phyloP scores from a whole-genome alignment of 2,329 filamentous ascomycete genomes.

The Claviceps maximensis region DNA sequence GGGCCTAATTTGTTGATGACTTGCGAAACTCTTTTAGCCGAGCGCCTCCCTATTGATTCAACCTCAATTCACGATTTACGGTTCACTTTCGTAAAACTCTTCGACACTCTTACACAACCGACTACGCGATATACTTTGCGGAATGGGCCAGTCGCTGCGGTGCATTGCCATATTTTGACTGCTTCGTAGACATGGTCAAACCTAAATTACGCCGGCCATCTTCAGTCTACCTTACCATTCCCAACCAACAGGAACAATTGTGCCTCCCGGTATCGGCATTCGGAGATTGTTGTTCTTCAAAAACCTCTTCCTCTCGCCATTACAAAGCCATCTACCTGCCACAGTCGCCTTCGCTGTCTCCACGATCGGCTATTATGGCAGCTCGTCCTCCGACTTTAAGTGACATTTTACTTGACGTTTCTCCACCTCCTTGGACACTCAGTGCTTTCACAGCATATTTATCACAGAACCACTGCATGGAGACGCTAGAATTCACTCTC shows the following conservation, averaged over 20 bases:
- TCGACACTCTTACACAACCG: neutral
- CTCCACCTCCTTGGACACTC: conserved; percentile 79
- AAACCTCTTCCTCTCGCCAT: conserved; percentile 30
- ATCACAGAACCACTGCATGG: conserved; percentile 91
- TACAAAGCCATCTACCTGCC: conserved; percentile 33
- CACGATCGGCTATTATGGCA: conserved; percentile 19
- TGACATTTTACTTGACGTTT: conserved; percentile 78
- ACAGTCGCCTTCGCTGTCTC: conserved; percentile 13
- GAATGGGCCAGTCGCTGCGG: neutral
- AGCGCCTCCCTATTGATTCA: neutral
- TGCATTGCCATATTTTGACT: neutral
- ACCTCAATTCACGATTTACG: neutral
- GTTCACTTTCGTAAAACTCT: neutral
- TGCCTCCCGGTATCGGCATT: conserved; percentile 31
- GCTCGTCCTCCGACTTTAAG: conserved; percentile 52
- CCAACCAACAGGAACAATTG: conserved; percentile 28
- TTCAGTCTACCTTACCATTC: conserved; percentile 27
- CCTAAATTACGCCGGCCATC: conserved; percentile 31
- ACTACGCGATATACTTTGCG: neutral
- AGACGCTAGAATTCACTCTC: conserved; percentile 93
- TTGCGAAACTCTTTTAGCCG: neutral
- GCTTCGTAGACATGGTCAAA: conserved; percentile 14
- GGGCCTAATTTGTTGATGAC: neutral
- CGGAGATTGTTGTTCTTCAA: conserved; percentile 31
- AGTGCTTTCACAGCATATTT: conserved; percentile 92